These are phyloP conservation scores for Rhodamnia rubescens DNA, from an alignment of 345 rosid genomes.

Conservation along the genomic window DNA sequence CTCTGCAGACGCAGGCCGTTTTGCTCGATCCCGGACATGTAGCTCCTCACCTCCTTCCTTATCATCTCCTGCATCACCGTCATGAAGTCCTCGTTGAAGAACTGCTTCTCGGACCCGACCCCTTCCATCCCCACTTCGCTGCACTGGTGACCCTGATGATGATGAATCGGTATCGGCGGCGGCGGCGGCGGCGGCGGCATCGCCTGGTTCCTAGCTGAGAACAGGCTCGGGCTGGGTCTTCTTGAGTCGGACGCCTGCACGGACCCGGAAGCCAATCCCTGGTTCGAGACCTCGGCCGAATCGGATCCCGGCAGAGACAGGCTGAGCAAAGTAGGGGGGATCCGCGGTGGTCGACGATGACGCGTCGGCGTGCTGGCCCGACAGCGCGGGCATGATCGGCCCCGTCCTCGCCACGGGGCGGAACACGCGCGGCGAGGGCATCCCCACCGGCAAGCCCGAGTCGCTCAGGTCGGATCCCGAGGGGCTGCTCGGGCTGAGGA, in stretches of 20 bases:
- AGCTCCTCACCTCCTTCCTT: slow-evolving; percentile 53
- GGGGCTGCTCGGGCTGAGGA: slow-evolving; percentile 49
- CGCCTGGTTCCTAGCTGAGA: not conserved
- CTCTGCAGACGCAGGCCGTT: slow-evolving; percentile 33
- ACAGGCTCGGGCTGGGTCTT: not conserved
- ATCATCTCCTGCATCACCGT: slow-evolving; percentile 67
- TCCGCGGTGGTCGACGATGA: slow-evolving; percentile 22
- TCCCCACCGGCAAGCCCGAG: slow-evolving; percentile 22
- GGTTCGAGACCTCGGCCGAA: slow-evolving; percentile 13
- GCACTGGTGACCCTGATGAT: not conserved
- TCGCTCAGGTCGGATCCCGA: slow-evolving; percentile 66
- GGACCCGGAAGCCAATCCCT: slow-evolving; percentile 6
- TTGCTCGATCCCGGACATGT: slow-evolving; percentile 53
- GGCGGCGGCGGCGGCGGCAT: not conserved
- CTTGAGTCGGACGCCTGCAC: not conserved
- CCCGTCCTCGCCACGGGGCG: slow-evolving; percentile 24
- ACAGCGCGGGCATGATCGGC: slow-evolving; percentile 22
- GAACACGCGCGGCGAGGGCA: slow-evolving; percentile 31
- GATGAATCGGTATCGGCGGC: not conserved
- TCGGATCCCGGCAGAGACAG: slow-evolving; percentile 64
- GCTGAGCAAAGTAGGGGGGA: slow-evolving; percentile 45
- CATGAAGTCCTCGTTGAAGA: slow-evolving; percentile 52
- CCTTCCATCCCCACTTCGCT: not conserved
- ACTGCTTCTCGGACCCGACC: slow-evolving; percentile 30
- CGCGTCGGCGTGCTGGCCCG: slow-evolving; percentile 18